Evolutionary conservation across 2,329 filamentous ascomycete genomes (phyloP), one percentile per base, ranked within the genome.

Genomic region (Fusarium keratoplasticum): DNA sequence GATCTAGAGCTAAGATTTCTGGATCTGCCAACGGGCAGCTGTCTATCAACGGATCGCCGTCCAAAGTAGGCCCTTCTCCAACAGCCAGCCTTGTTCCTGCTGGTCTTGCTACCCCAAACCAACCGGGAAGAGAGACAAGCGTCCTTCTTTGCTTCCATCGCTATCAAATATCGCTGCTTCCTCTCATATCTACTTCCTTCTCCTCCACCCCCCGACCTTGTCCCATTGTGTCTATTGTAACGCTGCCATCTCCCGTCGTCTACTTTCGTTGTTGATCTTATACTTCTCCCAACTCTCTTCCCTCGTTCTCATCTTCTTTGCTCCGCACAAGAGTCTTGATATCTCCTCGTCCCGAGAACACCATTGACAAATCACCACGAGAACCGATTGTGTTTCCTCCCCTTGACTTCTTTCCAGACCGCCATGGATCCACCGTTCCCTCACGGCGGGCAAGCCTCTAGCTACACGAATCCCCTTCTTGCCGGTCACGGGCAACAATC

Each of bases 391-490:
- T 76, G 68, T 67, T 74, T 66, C 72, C 69, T 61, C 52, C 55
- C 59, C 59, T 68, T 76, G 55, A 57, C 73, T 69, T 68, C 65
- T 69, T 58, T 64, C 58, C 55, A 67, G 50, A 38, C 54, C 58
- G 66, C 58, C 59, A 81, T 81, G 79, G 79, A 78, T 74, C 71
- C 78, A 76, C 74, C 74, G 60, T 79, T 76, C 73, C 71, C 79
- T 76, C 70, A 78, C 54, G 74, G 71, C 65, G 77, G 74, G 61
- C 76, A 77, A 74, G 66, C 76, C 66, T 71, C 74, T 69, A 81
- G 80, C 80, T 82, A 81, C 80, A 81, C 81, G 73, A 80, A 74
- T 66, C 40, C 72, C 64, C 58, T 68, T 63, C 71, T 76, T 68
- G 67, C 76, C 67, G 76, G 71, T 70, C 67, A 75, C 66, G 74